Percentiles rank a stretch among this genome's conserved stretches.
Conservation (phyloP, 2,329 filamentous ascomycete genomes). For the Penicillium sp. region DNA sequence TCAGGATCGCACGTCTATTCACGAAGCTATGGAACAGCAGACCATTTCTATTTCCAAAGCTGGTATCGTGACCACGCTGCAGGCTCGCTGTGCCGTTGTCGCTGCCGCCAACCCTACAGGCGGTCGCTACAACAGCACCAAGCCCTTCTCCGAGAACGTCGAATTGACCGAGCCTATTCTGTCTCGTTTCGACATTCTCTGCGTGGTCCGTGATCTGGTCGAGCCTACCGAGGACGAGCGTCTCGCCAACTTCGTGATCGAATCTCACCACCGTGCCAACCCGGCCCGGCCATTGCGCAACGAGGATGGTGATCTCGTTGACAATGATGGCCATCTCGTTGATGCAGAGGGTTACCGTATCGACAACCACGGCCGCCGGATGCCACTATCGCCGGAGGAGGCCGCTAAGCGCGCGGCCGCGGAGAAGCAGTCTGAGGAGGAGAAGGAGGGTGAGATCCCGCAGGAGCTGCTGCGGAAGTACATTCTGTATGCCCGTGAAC, state of each 20-base stretch:
- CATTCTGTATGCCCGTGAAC: conserved; percentile 89
- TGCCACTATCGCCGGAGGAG: conserved; percentile 44
- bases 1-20: conserved; percentile 93
- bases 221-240: conserved; percentile 89
- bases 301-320: conserved; percentile 40
- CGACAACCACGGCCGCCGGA: conserved; percentile 41
- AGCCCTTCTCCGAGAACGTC: conserved; percentile 93
- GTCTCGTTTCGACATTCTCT: conserved; percentile 96
- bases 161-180: conserved; percentile 95
- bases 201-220: conserved; percentile 91
- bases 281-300: conserved; percentile 53
- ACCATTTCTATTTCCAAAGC: conserved; percentile 99
- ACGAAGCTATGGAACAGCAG: conserved; percentile 99
- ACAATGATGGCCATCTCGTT: conserved; percentile 50
- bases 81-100: conserved; percentile 92
- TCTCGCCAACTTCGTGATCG: conserved; percentile 88
- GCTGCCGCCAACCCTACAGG: conserved; percentile 95
- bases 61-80: conserved; percentile 93
- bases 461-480: conserved; percentile 93
- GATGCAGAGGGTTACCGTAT: conserved; percentile 55
- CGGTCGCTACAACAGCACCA: conserved; percentile 92
- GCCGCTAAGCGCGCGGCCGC: conserved; percentile 35
- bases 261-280: conserved; percentile 87
- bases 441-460: conserved; percentile 67
- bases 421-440: conserved; percentile 45